These are phyloP conservation scores for Eucommia ulmoides DNA, from an alignment of 257 asterid genomes.

Conservation along the genomic window DNA sequence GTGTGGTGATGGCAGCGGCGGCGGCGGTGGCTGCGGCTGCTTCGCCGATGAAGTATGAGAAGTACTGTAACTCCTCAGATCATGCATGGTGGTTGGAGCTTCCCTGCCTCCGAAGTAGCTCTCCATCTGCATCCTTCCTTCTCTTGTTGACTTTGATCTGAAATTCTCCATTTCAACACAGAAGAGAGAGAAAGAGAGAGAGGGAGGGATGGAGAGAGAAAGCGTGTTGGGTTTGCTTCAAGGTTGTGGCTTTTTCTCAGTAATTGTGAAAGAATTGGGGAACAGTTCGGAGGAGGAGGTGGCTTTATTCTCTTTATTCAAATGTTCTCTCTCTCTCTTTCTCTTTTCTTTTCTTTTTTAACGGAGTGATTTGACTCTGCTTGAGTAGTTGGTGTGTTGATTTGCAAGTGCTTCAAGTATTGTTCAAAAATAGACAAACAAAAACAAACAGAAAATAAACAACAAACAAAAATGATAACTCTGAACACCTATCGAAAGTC, in stretches of 20 bases:
- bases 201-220: background rate
- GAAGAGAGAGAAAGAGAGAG: background rate
- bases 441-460: too few relatives aligned
- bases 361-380: background rate
- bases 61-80: slow-evolving; percentile 69
- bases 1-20: slow-evolving; percentile 4
- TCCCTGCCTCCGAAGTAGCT: slow-evolving; percentile 2
- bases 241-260: background rate
- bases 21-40: slow-evolving; percentile 11
- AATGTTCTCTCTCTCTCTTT: too few relatives aligned
- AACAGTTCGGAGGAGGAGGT: slow-evolving; percentile 6
- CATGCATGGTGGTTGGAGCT: slow-evolving; percentile 36
- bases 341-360: background rate
- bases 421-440: background rate
- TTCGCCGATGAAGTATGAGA: slow-evolving; percentile 10
- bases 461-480: too few relatives aligned
- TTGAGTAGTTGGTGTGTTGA: background rate
- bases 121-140: slow-evolving; percentile 12
- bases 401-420: background rate
- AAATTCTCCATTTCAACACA: slow-evolving; percentile 21
- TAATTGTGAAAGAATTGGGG: background rate
- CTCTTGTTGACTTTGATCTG: slow-evolving; percentile 31
- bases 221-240: slow-evolving; percentile 3
- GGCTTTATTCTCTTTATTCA: background rate
- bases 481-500: background rate